Base-by-base conservation (phyloP, 2,329 filamentous ascomycete genomes). In the Plenodomus biglobosus region DNA sequence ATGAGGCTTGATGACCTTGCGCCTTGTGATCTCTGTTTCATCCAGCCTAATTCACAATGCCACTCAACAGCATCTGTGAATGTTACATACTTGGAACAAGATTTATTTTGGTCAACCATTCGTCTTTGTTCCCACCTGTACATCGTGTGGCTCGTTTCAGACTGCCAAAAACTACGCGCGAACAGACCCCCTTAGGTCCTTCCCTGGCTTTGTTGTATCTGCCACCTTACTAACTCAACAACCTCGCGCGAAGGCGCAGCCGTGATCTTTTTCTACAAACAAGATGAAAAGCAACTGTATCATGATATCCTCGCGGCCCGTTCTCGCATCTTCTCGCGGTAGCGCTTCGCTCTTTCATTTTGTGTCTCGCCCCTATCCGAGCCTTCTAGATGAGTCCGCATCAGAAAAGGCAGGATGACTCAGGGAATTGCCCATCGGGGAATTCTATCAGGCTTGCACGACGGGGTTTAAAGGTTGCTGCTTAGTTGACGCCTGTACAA, bases 381-480 rank as follows among this genome's bases (percentile, higher is more conserved):
- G 15, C 34, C 4, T 10, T 43, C 42, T 16, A 16, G 8, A 68
- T 66, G 62, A 30, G 44, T 30, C 18, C 21, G 8, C 35, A 41
- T 34, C 34, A 48, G 2, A 17, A 38, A n/a, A 44, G 46, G 19
- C 49, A 56, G n/a, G 32, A 41, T 16, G 27, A 15, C 18, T 51
- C 27, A 11, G 27, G 27, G 15, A 15, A 49, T 21, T 64, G 61
- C 11, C 56, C 55, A 1, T 40, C 40, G 13, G 58, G 62, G 60
- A 58, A 17, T 34, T 38, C 7, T 64, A 57, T 20, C 66, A 67
- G 37, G 49, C 35, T 10, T 68, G 66, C 36, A 11, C 27, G 15
- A 40, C 44, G 30, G 52, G 47, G 1, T 68, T 58, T 34, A 27
- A 30, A 22, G 66, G 64, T 22, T 68, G 64, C 39, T 69, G 63